Evolutionary conservation across 495 filamentous ascomycete genomes (phyloP).

Genomic region (Hypoxylon fragiforme): DNA sequence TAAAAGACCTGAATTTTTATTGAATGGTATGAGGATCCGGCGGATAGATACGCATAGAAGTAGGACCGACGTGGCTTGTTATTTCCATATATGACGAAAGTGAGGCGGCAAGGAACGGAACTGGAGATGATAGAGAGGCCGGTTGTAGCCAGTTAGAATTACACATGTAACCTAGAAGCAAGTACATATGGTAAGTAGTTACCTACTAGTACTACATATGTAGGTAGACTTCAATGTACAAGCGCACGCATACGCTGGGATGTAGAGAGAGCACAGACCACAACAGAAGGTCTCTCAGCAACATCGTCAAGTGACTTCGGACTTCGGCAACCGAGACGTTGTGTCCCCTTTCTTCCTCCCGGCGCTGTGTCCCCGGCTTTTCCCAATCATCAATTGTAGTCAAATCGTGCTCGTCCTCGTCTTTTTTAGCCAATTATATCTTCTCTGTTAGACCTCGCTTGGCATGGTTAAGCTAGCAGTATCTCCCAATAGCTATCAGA

Average conservation of each 20-base stretch:
- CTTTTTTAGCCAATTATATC: conserved; percentile 23
- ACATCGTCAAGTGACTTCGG: conserved; percentile 29
- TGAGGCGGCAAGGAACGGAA: conserved; percentile 31
- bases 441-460: conserved; percentile 13
- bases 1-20: not conserved
- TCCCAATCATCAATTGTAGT: conserved; percentile 23
- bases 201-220: not conserved
- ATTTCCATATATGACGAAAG: conserved; percentile 13
- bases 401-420: conserved; percentile 5
- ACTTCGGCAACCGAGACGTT: conserved; percentile 19
- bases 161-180: not conserved
- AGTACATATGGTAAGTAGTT: not conserved
- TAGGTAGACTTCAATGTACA: too few species aligned
- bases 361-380: conserved; percentile 13
- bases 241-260: too few species aligned
- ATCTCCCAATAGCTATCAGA: conserved; percentile 7
- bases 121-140: conserved; percentile 36
- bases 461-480: conserved; percentile 16
- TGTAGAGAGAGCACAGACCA: not conserved
- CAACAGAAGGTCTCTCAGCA: not conserved
- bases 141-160: conserved; percentile 29
- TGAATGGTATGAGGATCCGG: conserved; percentile 4
- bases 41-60: conserved; percentile 10
- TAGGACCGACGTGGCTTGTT: conserved; percentile 25
- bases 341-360: conserved; percentile 8